Percentiles rank a stretch among this genome's conserved stretches.
phyloP scores from a whole-genome alignment of 2,329 filamentous ascomycete species.

The Phaeoacremonium minimum region DNA sequence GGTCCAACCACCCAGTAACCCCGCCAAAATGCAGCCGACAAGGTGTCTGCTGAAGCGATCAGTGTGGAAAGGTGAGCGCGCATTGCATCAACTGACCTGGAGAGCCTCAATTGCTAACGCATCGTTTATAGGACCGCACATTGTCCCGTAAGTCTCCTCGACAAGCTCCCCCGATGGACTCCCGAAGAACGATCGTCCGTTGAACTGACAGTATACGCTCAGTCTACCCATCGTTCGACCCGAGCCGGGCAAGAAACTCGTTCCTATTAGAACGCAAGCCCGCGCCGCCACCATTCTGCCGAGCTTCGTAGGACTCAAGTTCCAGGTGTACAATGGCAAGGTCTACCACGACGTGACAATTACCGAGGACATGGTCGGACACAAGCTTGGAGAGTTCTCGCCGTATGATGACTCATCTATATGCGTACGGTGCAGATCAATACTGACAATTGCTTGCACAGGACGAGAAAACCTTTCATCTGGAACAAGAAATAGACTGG shows the following conservation, averaged over 20 bases:
- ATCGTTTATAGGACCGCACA: conserved; percentile 58
- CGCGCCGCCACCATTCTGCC: conserved; percentile 86
- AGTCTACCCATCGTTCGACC: conserved; percentile 62
- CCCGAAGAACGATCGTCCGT: not conserved
- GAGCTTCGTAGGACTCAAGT: conserved; percentile 85
- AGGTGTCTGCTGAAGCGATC: conserved; percentile 23
- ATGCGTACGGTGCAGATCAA: not conserved
- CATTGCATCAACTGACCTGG: no score
- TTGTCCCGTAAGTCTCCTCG: conserved; percentile 36
- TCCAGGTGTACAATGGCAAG: conserved; percentile 91
- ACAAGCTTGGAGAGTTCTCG: conserved; percentile 91
- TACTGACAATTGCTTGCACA: conserved; percentile 17
- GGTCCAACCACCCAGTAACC: not conserved
- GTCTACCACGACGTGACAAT: conserved; percentile 76
- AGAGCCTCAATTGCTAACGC: not conserved
- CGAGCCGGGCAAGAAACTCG: conserved; percentile 56
- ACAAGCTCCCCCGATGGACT: conserved; percentile 1
- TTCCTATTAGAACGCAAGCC: conserved; percentile 80
- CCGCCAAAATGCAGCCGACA: conserved; percentile 27
- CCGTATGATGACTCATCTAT: conserved; percentile 54
- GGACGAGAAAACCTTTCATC: conserved; percentile 55
- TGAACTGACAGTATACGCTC: conserved; percentile 2
- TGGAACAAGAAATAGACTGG: conserved; percentile 38
- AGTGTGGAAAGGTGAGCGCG: conserved; percentile 10
- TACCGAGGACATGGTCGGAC: conserved; percentile 94